Conservation (phyloP, 306 rosid species). For the Luffa aegyptiaca region DNA sequence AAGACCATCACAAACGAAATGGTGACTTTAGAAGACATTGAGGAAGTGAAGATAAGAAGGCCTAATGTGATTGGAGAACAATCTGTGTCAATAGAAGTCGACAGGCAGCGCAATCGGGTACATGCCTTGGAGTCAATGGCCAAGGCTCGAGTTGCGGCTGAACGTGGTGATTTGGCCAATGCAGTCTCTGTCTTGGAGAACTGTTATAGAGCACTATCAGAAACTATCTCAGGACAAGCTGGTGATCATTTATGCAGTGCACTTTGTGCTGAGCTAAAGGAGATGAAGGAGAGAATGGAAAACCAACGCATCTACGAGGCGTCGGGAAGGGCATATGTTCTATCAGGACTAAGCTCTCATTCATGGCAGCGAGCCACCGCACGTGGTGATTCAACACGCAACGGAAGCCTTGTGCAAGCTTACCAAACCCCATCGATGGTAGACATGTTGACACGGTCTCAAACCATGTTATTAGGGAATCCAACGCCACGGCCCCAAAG, state of each 20-base stretch:
- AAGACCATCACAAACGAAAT: constrained; percentile 7
- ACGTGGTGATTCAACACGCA: constrained; percentile 9
- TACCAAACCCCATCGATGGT: constrained; percentile 16
- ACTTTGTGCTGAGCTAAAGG: constrained; percentile 16
- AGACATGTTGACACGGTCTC: constrained; percentile 13
- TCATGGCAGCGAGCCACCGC: constrained; percentile 18
- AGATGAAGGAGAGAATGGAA: constrained; percentile 14
- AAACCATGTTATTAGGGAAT: neutral
- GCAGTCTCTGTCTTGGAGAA: constrained; percentile 8
- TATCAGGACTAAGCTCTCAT: constrained; percentile 17
- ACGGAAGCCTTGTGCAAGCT: constrained; percentile 5
- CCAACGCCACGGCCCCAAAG: neutral
- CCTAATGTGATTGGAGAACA: neutral
- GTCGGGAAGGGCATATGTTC: constrained; percentile 14
- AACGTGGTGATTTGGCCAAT: constrained; percentile 3
- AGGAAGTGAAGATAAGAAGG: constrained; percentile 8
- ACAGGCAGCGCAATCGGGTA: constrained; percentile 10
- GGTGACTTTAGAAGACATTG: neutral
- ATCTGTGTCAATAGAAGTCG: constrained; percentile 10
- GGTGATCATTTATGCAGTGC: constrained; percentile 9
- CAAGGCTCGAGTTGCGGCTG: constrained; percentile 9
- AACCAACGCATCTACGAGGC: constrained; percentile 10
- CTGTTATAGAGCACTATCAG: constrained; percentile 1
- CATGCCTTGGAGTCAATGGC: constrained; percentile 8
- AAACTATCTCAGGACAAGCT: constrained; percentile 8